phyloP scores from a whole-genome alignment of 2,329 filamentous ascomycete genomes.

The Akanthomyces lecanii region DNA sequence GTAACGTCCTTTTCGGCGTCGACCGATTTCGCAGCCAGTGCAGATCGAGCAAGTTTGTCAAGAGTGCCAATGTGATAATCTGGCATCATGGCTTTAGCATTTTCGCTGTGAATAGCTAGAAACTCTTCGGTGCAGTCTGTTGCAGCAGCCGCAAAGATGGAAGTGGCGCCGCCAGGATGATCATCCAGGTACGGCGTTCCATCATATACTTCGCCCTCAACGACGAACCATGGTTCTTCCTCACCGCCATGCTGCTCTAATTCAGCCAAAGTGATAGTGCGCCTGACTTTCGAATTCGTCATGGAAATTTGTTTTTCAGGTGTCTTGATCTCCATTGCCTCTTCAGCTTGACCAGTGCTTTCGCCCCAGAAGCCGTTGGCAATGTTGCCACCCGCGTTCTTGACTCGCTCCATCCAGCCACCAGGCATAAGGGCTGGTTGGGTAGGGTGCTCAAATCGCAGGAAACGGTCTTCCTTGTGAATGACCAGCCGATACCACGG shows the following conservation, averaged over 20 bases:
- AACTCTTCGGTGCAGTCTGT: constrained; percentile 84
- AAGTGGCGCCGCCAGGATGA: constrained; percentile 82
- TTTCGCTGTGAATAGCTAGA: constrained; percentile 87
- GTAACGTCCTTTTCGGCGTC: constrained; percentile 16
- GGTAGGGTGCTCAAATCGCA: constrained; percentile 86
- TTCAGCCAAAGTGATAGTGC: constrained; percentile 65
- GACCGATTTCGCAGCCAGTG: not conserved
- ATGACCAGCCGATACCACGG: constrained; percentile 85
- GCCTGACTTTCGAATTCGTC: constrained; percentile 63
- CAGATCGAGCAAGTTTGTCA: constrained; percentile 51
- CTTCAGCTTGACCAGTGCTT: constrained; percentile 46
- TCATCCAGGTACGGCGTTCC: constrained; percentile 74
- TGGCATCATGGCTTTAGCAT: constrained; percentile 87
- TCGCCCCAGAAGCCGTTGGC: constrained; percentile 84
- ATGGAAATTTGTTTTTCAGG: constrained; percentile 66
- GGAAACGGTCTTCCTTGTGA: constrained; percentile 55
- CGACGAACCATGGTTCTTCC: constrained; percentile 75
- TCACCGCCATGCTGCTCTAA: constrained; percentile 63
- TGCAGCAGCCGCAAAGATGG: constrained; percentile 77
- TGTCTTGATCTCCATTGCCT: constrained; percentile 36
- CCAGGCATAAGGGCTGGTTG: constrained; percentile 71
- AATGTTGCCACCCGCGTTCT: constrained; percentile 77
- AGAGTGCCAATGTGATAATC: constrained; percentile 79
- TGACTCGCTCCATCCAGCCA: constrained; percentile 92
- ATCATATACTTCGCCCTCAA: constrained; percentile 85